Base-by-base conservation (phyloP, 2,329 filamentous ascomycete genomes). In the Colletotrichum lindemuthianum region DNA sequence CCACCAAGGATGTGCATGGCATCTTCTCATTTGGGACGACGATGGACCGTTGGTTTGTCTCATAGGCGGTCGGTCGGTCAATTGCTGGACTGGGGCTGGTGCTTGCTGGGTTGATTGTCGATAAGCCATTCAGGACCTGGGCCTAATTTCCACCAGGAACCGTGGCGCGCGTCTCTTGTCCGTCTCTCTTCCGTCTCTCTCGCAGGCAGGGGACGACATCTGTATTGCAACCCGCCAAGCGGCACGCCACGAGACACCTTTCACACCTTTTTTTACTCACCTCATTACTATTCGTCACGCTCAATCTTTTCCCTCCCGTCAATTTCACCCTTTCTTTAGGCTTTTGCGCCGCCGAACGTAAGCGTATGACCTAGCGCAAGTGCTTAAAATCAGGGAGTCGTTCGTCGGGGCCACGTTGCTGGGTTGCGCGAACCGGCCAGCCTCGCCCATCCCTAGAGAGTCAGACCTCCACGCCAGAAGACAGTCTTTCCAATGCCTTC, bases 121-220 rank as follows among this genome's bases (percentile, higher is more conserved):
- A 57, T 44, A 50, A 39, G 44, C 43, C 40, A 59, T n/a, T 13
- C 45, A 48, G 41, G 52, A 49, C 48, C 44, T 40, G 47, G 59
- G 32, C 51, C 39, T 53, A 67, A 67, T 67, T 67, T 67, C 65
- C 65, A 67, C 65, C 51, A 47, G 48, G 48, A 49, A 64, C 50
- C 49, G 44, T 64, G 64, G 64, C 64, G 60, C 50, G 60, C 54
- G 60, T 24, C 24, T 24, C 24, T 24, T 5, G 24, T 24, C 24
- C 44, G 41, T 65, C 64, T 45, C 54, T 58, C 45, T 43, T 24
- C 24, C 44, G 41, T 65, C 64, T 45, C 54, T 58, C 45, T 43
- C 47, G 45, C 34, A 39, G 37, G 52, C 50, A 59, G 44, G 41
- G 44, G 36, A 64, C 11, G 59, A 33, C 54, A 54, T 55, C 40